phyloP scores from a whole-genome alignment of 1,284 basidiomycete species.

The Cronartium quercuum region DNA sequence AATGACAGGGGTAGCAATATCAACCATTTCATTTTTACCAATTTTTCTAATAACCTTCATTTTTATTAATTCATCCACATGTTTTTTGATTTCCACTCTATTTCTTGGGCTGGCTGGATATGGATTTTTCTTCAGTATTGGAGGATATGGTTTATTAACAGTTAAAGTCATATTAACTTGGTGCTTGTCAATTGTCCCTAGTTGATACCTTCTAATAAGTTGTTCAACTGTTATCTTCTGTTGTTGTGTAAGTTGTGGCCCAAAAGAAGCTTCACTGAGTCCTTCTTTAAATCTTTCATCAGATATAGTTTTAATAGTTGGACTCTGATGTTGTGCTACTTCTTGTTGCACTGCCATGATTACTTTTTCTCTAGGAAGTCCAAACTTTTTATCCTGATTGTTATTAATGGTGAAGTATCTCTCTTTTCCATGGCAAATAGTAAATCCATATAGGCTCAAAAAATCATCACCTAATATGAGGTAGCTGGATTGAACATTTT shows the following conservation, averaged over 20 bases:
- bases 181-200: neutral
- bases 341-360: neutral
- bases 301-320: neutral
- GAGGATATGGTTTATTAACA: neutral
- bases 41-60: neutral
- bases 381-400: neutral
- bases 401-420: neutral
- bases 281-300: neutral
- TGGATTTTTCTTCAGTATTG: neutral
- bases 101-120: constrained; percentile 3
- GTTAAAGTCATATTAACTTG: neutral
- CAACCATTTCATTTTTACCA: neutral
- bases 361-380: neutral
- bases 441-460: neutral
- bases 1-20: neutral
- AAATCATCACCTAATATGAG: neutral
- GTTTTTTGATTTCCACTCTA: neutral
- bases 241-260: neutral
- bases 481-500: neutral
- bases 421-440: neutral
- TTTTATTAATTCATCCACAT: neutral
- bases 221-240: neutral
- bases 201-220: neutral
- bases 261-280: neutral
- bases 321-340: neutral